Evolutionary conservation across 2,329 filamentous ascomycete species (phyloP).

Genomic region (Trichoderma sp.): DNA sequence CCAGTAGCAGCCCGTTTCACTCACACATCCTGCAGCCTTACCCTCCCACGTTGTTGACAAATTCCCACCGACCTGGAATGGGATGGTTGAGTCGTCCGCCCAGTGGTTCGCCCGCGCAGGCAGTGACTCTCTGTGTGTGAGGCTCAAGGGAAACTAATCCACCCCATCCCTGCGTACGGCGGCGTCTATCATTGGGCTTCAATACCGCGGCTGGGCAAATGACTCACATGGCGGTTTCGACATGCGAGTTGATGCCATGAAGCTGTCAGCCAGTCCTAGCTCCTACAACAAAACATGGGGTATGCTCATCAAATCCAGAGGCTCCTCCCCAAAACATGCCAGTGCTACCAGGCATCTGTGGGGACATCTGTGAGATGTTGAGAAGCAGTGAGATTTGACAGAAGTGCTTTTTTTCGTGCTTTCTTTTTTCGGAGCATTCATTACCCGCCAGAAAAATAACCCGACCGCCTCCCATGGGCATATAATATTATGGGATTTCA

Average conservation of each 20-base stretch:
- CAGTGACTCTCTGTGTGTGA: background rate
- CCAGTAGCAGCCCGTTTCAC: background rate
- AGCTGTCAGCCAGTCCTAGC: conserved; percentile 4
- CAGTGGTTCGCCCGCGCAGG: background rate
- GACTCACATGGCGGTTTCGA: conserved; percentile 19
- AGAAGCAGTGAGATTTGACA: background rate
- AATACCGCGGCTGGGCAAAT: background rate
- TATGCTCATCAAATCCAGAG: background rate
- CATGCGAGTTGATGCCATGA: background rate
- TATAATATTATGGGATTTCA: background rate
- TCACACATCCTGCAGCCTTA: conserved; percentile 22
- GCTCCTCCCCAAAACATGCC: background rate
- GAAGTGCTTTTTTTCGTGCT: background rate
- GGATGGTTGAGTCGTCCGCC: background rate
- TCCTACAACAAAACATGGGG: background rate
- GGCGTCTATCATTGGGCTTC: background rate
- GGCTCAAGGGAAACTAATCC: background rate
- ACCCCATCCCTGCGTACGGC: background rate
- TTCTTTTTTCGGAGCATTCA: background rate
- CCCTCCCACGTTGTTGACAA: background rate
- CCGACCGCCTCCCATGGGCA: background rate
- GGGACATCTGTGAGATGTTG: background rate
- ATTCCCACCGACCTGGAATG: conserved; percentile 6
- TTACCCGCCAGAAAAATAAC: conserved; percentile 3
- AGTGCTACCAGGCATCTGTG: background rate